Conservation (phyloP, 2,329 filamentous ascomycete genomes). For the Dothistroma septosporum region DNA sequence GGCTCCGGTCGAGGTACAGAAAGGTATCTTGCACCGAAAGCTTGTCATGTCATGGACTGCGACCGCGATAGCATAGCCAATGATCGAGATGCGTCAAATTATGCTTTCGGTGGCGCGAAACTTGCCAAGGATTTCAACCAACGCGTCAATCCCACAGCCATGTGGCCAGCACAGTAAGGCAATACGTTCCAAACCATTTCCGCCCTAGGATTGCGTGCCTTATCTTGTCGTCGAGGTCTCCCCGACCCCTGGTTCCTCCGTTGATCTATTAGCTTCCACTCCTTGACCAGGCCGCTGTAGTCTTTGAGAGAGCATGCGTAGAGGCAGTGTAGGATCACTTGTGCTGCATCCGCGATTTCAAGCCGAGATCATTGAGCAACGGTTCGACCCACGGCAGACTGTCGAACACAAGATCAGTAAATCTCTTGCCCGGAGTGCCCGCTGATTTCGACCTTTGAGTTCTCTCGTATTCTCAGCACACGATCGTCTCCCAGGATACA, state of each 20-base stretch:
- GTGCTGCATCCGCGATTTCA: constrained; percentile 7
- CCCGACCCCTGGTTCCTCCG: not conserved
- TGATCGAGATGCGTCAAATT: not conserved
- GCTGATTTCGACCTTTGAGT: constrained; percentile 4
- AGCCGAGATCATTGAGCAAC: constrained; percentile 7
- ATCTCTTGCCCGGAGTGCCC: constrained; percentile 3
- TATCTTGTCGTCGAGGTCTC: not conserved
- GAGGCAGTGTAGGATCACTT: constrained; percentile 1
- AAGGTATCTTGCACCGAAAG: not conserved
- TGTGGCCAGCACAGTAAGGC: not conserved
- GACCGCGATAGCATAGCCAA: not conserved
- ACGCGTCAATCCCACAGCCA: not conserved
- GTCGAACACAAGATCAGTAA: constrained; percentile 12
- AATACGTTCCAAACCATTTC: not conserved
- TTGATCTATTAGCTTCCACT: not conserved
- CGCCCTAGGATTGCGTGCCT: not conserved
- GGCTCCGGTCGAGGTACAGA: not conserved
- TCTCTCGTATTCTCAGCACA: constrained; percentile 5
- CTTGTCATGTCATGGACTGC: not conserved
- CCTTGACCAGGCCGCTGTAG: constrained; percentile 6
- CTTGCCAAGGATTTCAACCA: not conserved
- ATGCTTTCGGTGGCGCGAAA: not conserved
- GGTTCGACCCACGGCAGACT: constrained; percentile 10
- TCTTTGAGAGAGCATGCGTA: constrained; percentile 7
- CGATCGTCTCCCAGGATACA: constrained; percentile 1